Percentiles rank a stretch among this genome's conserved stretches.
Conservation (phyloP, 805 yeast genomes). For the Metschnikowia lachancei region DNA sequence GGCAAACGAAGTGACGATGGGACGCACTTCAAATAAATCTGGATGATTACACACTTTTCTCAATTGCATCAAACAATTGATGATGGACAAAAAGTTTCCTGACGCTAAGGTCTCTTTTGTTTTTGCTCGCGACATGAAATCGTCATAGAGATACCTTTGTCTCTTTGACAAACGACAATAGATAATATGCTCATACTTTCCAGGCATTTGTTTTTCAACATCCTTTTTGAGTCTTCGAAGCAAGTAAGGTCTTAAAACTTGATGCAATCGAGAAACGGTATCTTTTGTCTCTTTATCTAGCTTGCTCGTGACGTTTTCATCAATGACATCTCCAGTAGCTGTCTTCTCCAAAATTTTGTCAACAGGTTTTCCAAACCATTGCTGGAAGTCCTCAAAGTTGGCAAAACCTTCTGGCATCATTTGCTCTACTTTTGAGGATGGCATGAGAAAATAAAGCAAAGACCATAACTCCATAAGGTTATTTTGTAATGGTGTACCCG, state of each 20-base stretch:
- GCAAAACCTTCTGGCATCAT: conserved; percentile 96
- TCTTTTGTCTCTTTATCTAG: conserved; percentile 75
- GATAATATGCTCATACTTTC: conserved; percentile 90
- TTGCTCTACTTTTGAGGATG: conserved; percentile 68
- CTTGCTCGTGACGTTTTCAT: conserved; percentile 37
- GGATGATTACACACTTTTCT: conserved; percentile 97
- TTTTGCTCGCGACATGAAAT: conserved; percentile 94
- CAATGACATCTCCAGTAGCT: conserved; percentile 47
- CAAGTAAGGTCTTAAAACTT: conserved; percentile 88
- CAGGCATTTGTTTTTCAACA: conserved; percentile 99
- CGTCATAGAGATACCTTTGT: conserved; percentile 89
- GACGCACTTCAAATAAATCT: conserved; percentile 92
- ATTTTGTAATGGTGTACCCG: conserved; percentile 97
- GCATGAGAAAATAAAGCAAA: conserved; percentile 90
- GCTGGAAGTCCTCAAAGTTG: conserved; percentile 90
- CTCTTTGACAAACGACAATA: conserved; percentile 90
- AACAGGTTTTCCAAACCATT: conserved; percentile 98
- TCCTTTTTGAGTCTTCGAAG: conserved; percentile 90
- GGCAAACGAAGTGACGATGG: conserved; percentile 86
- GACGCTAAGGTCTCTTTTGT: conserved; percentile 91
- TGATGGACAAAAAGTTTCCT: conserved; percentile 91
- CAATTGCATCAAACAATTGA: conserved; percentile 95
- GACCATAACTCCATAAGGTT: conserved; percentile 97
- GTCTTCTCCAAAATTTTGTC: conserved; percentile 81
- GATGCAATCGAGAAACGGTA: conserved; percentile 87